These are phyloP conservation scores for Pleurotus giganteus DNA, from an alignment of 768 basidiomycete species.

Conservation along the genomic window DNA sequence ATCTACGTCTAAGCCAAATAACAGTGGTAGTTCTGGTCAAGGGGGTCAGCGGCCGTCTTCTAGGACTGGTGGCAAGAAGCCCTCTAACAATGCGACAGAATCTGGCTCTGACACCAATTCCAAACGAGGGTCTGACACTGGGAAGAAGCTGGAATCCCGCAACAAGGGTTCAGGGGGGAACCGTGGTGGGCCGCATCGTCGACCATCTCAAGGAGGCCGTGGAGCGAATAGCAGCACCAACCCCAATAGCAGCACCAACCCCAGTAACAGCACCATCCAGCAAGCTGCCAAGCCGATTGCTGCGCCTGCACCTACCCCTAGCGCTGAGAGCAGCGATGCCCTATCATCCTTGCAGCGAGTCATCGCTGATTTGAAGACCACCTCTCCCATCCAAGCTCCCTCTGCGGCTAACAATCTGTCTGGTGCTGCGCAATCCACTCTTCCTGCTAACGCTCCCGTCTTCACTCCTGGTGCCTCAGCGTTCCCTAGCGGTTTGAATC, in stretches of 20 bases:
- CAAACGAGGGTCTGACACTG: conserved; percentile 54
- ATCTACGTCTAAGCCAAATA: conserved; percentile 47
- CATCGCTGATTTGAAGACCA: conserved; percentile 90
- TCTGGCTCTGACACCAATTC: conserved; percentile 72
- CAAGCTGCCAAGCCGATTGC: conserved; percentile 34
- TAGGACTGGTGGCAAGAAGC: conserved; percentile 64
- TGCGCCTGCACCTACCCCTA: conserved; percentile 48
- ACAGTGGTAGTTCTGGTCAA: conserved; percentile 39
- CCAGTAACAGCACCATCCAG: conserved; percentile 35
- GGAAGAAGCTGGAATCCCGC: conserved; percentile 57
- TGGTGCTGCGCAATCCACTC: conserved; percentile 49
- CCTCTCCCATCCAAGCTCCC: conserved; percentile 58
- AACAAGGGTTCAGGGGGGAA: conserved; percentile 51
- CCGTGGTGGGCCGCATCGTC: conserved; percentile 29
- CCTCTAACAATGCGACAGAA: conserved; percentile 45
- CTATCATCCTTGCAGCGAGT: conserved; percentile 88
- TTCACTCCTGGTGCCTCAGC: conserved; percentile 69
- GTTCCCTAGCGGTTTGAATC: conserved; percentile 63
- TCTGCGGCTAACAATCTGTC: conserved; percentile 40
- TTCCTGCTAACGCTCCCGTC: conserved; percentile 66
- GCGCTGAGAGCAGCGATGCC: conserved; percentile 71
- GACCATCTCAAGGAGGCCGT: conserved; percentile 55
- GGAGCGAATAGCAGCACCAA: conserved; percentile 12
- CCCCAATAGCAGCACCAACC: neutral
- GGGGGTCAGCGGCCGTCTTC: conserved; percentile 61